phyloP scores from a whole-genome alignment of 805 yeast species.

The Ogataea pignaliae region DNA sequence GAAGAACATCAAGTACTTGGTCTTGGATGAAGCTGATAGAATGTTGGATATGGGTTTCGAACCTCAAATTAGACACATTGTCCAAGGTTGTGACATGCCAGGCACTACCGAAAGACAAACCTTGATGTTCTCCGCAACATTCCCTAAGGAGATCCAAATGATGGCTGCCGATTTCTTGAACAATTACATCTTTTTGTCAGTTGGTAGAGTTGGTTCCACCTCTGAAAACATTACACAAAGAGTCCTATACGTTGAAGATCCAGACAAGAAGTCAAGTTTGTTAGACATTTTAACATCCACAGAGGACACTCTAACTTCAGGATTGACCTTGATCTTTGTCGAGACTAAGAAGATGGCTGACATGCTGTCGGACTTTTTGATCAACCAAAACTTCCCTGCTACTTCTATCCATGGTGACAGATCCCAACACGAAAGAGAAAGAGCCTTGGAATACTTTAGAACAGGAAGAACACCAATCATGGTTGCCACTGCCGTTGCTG shows the following conservation, averaged over 20 bases:
- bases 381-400: constrained; percentile 88
- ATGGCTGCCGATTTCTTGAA: constrained; percentile 96
- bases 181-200: constrained; percentile 92
- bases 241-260: constrained; percentile 85
- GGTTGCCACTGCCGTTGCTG: constrained; percentile 99
- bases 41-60: constrained; percentile 99
- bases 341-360: constrained; percentile 99
- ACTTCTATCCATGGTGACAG: constrained; percentile 99
- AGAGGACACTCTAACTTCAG: constrained; percentile 51
- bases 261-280: constrained; percentile 85
- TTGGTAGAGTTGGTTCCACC: constrained; percentile 99
- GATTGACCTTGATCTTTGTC: constrained; percentile 90
- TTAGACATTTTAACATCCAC: constrained; percentile 79
- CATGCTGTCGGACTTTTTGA: constrained; percentile 85
- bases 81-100: constrained; percentile 98
- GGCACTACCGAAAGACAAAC: constrained; percentile 88
- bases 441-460: constrained; percentile 92
- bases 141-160: constrained; percentile 96
- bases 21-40: constrained; percentile 98
- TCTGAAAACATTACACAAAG: constrained; percentile 97
- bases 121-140: constrained; percentile 97
- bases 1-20: constrained; percentile 85
- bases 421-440: constrained; percentile 95
- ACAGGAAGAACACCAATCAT: constrained; percentile 86
- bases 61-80: constrained; percentile 98